Evolutionary conservation across 129 eudicot species (phyloP), one percentile per base, ranked within the genome.

Genomic region (Centella asiatica): DNA sequence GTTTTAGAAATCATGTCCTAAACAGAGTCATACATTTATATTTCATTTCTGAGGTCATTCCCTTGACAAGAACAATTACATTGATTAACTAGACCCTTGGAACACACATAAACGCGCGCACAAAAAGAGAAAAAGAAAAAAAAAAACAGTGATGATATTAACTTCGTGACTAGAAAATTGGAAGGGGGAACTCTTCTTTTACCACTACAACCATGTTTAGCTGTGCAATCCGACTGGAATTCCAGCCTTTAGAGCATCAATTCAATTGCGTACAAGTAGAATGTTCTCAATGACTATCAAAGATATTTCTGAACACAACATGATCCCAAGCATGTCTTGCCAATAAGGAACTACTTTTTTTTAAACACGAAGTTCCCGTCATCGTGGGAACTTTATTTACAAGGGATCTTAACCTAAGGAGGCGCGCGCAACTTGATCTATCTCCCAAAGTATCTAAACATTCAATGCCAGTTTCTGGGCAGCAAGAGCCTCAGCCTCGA

Each of bases 401-500:
- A 80, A 73, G 59, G 64, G 59, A 72, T 77, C 63, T 74, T 68
- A 69, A 67, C 46, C 18, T 2, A 69, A 69, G 46, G 61, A 46
- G 64, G 28, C 32, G 19, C 5, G 3, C 2, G 63, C 2, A 51
- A 28, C 60, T 52, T 56, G 12, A 29, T 1, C 39, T 40, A 47
- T 22, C 61, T 33, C 39, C 57, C 23, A 58, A 8, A 0, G 36
- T 14, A 15, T 53, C 56, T 84, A 93, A 64, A 85, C 95, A 29
- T 87, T 92, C 68, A 92, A 26, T 14, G 98, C 77, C 50, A 92
- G 74, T 69, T 87, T 92, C 90, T 92, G 96, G 57, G 98, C 98
- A 61, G 98, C 96, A 70, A 92, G 96, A 42, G 98, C 96, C 79
- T 92, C 96, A 27, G 98, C 95, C 74, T 87, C 96, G 39, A 87